Conservation (phyloP, 2,329 filamentous ascomycete genomes). For the Volutella citrinella region DNA sequence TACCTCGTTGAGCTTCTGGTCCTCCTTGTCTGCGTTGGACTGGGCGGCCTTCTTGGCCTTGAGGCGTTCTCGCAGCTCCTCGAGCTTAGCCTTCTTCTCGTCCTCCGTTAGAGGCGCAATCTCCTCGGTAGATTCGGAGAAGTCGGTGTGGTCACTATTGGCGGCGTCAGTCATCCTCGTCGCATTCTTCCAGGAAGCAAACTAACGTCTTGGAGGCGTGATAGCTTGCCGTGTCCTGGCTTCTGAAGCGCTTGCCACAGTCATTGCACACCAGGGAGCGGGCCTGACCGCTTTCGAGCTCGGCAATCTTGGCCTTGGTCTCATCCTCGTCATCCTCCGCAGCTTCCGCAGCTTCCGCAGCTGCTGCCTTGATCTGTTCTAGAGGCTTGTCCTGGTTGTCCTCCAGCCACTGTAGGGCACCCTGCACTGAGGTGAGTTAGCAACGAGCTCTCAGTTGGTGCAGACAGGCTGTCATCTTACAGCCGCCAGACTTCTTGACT, state of each 20-base stretch:
- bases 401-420: slow-evolving; percentile 92
- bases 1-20: slow-evolving; percentile 83
- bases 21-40: slow-evolving; percentile 71
- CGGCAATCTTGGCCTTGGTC: slow-evolving; percentile 55
- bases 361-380: slow-evolving; percentile 68
- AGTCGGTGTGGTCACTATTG: slow-evolving; percentile 76
- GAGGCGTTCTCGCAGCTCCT: slow-evolving; percentile 69
- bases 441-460: neutral
- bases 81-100: slow-evolving; percentile 78
- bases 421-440: slow-evolving; percentile 61
- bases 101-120: slow-evolving; percentile 88
- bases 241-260: slow-evolving; percentile 87
- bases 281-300: slow-evolving; percentile 70
- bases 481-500: slow-evolving; percentile 75
- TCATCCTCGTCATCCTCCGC: slow-evolving; percentile 46
- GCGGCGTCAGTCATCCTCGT: neutral
- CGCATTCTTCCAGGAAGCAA: neutral
- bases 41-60: slow-evolving; percentile 69
- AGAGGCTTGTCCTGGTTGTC: slow-evolving; percentile 83
- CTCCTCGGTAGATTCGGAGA: slow-evolving; percentile 89
- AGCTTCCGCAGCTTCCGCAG: slow-evolving; percentile 39
- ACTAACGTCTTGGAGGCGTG: slow-evolving; percentile 82
- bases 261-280: slow-evolving; percentile 90
- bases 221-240: slow-evolving; percentile 77
- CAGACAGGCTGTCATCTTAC: too few relatives aligned